Percentiles rank a stretch among this genome's conserved stretches.
phyloP scores from a whole-genome alignment of 208 protist species.

The Vickermania ingenoplastis region DNA sequence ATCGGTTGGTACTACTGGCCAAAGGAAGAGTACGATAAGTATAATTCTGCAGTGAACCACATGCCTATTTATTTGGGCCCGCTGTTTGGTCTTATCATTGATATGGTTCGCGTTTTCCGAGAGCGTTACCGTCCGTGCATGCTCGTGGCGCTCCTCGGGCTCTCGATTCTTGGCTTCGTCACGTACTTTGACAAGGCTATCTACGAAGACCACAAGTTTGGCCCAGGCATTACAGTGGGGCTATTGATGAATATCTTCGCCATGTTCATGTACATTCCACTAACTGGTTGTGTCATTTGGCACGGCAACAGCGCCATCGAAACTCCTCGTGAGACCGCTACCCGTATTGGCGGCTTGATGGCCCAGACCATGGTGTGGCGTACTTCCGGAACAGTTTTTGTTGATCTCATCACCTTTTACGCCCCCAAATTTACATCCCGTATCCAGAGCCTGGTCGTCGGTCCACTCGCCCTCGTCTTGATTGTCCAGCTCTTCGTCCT shows the following conservation, averaged over 20 bases:
- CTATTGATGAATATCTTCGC: constrained; percentile 15
- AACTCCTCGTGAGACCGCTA: no score
- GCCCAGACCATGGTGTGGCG: no score
- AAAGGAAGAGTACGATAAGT: no score
- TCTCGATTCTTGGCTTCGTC: constrained; percentile 16
- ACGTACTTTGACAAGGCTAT: constrained; percentile 6
- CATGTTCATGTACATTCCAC: constrained; percentile 34
- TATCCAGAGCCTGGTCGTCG: no score
- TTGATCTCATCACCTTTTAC: no score
- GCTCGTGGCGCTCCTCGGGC: constrained; percentile 15
- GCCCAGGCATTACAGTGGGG: constrained; percentile 7
- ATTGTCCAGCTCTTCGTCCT: no score
- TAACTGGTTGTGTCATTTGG: constrained; percentile 20
- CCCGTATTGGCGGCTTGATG: no score
- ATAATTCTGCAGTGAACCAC: constrained; percentile 12
- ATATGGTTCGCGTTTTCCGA: constrained; percentile 12
- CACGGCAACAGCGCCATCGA: no score
- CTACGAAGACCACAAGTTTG: neutral
- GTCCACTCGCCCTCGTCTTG: no score
- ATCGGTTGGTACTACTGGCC: no score
- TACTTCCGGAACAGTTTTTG: no score
- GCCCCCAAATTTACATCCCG: no score
- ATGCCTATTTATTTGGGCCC: constrained; percentile 22
- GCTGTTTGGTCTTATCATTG: constrained; percentile 20
- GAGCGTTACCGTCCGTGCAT: constrained; percentile 24